Evolutionary conservation across 1,139 yeast species (phyloP).

Genomic region (Geotrichum candidum): DNA sequence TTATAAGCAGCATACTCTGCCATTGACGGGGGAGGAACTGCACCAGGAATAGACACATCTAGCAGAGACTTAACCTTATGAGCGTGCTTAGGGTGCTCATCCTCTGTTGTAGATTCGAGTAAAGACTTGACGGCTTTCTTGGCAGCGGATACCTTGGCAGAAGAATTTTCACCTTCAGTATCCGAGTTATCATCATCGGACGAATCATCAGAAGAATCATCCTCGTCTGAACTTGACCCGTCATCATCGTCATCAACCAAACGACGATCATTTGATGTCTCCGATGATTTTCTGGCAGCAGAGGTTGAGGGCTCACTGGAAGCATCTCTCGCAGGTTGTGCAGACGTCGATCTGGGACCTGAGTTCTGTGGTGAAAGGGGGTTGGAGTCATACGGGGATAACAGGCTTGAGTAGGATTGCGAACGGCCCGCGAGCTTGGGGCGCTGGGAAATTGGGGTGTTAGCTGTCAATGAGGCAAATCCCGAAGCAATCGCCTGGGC

Average conservation of each 20-base stretch:
- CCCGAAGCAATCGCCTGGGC: slow-evolving; percentile 1
- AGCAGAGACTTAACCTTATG: slow-evolving; percentile 1
- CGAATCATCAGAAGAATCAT: slow-evolving; percentile 1
- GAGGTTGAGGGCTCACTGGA: slow-evolving; percentile 16
- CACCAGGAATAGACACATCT: slow-evolving; percentile 25
- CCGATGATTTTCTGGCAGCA: neutral
- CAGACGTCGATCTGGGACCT: neutral
- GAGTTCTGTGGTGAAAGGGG: neutral
- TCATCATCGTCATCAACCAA: slow-evolving; percentile 34
- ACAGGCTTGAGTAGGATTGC: slow-evolving; percentile 7
- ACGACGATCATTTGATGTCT: neutral
- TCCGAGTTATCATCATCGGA: slow-evolving; percentile 4
- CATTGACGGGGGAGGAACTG: slow-evolving; percentile 45
- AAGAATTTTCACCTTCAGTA: neutral
- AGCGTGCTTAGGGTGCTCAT: neutral
- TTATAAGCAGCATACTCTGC: slow-evolving; percentile 45
- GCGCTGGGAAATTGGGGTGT: neutral
- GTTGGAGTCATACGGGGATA: neutral
- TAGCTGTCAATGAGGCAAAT: neutral
- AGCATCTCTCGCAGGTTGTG: neutral
- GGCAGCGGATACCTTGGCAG: slow-evolving; percentile 16
- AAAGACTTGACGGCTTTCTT: neutral
- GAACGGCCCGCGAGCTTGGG: slow-evolving; percentile 2
- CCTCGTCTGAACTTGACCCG: neutral
- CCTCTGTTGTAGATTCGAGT: neutral